A percentile compares a stretch with the other conserved stretches of the same genome.
phyloP scores from a whole-genome alignment of 2,329 filamentous ascomycete species.

The Hypomyces rosellus region DNA sequence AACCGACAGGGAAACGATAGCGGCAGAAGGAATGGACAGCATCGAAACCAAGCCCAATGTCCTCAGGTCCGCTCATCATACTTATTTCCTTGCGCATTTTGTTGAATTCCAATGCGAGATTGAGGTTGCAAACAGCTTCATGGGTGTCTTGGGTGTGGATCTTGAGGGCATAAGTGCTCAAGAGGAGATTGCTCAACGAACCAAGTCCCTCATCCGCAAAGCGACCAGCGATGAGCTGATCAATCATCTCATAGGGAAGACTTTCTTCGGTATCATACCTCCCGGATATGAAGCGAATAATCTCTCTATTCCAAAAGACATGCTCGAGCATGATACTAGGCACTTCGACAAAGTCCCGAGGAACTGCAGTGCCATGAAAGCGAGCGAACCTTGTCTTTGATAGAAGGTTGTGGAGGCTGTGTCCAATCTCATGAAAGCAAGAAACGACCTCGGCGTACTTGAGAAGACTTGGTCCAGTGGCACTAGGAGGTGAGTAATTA shows the following conservation, averaged over 20 bases:
- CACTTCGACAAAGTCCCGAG: conserved; percentile 58
- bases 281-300: conserved; percentile 54
- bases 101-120: conserved; percentile 60
- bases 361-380: conserved; percentile 56
- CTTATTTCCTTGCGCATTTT: conserved; percentile 58
- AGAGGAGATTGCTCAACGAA: conserved; percentile 50
- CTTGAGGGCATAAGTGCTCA: conserved; percentile 71
- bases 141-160: conserved; percentile 60
- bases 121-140: conserved; percentile 53
- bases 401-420: conserved; percentile 56
- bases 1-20: conserved; percentile 67
- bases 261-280: conserved; percentile 52
- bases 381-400: conserved; percentile 50
- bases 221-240: conserved; percentile 54
- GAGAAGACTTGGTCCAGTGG: conserved; percentile 63
- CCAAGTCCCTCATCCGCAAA: conserved; percentile 2
- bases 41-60: conserved; percentile 38
- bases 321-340: conserved; percentile 62
- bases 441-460: conserved; percentile 73
- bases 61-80: conserved; percentile 62
- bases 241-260: conserved; percentile 65
- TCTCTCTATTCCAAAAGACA: conserved; percentile 57
- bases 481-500: conserved; percentile 70
- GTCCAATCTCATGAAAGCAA: conserved; percentile 63
- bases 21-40: conserved; percentile 67